Evolutionary conservation across 2,329 filamentous ascomycete genomes (phyloP).

Genomic region (Stemphylium beticola): DNA sequence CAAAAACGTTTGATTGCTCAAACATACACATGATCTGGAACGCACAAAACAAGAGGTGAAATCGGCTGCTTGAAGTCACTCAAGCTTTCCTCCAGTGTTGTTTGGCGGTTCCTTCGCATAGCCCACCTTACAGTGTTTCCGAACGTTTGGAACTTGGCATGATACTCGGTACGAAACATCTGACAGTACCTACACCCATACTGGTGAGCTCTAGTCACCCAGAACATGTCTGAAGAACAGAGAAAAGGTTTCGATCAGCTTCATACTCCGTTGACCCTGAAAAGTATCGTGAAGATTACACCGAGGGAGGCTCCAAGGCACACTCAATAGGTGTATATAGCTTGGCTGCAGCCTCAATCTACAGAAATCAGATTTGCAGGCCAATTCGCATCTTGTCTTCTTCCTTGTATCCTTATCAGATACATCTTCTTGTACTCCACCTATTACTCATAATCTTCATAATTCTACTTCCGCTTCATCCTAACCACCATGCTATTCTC

Average conservation of each 20-base stretch:
- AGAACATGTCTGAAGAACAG: not conserved
- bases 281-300: not conserved
- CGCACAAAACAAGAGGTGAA: conserved; percentile 1
- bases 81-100: not conserved
- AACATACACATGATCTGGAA: not conserved
- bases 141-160: conserved; percentile 18
- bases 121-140: conserved; percentile 3
- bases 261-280: conserved; percentile 1
- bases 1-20: not conserved
- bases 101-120: not conserved
- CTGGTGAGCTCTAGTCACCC: not conserved
- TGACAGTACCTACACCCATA: not conserved
- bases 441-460: conserved; percentile 1
- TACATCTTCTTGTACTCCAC: not conserved
- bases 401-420: not conserved
- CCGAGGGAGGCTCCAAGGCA: conserved; percentile 6
- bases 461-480: not conserved
- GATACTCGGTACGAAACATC: conserved; percentile 17
- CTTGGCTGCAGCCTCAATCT: not conserved
- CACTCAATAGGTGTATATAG: not conserved
- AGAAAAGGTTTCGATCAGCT: conserved; percentile 3
- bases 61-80: not conserved
- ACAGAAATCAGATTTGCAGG: conserved; percentile 8
- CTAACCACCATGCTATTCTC: conserved; percentile 32
- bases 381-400: conserved; percentile 3